phyloP scores from a whole-genome alignment of 192 early-diverging fungal genomes.

The Cetraspora pellucida region DNA sequence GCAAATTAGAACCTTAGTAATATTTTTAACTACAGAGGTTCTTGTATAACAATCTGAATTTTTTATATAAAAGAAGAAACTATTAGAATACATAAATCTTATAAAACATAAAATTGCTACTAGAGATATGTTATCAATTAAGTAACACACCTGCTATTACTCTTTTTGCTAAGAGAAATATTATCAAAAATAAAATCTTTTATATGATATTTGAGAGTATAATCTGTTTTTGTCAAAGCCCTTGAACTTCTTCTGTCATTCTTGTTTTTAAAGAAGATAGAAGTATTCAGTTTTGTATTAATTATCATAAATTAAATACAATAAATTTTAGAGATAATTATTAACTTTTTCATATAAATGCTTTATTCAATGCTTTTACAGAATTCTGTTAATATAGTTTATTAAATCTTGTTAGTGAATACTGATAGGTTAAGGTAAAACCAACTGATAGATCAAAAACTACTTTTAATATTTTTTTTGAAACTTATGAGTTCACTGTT shows the following conservation, averaged over 20 bases:
- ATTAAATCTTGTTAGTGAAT: slow-evolving; percentile 27
- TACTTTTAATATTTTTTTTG: slow-evolving; percentile 34
- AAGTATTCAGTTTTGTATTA: neutral
- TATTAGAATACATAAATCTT: no score
- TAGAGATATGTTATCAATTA: no score
- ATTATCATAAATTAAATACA: slow-evolving; percentile 35
- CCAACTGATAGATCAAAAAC: slow-evolving; percentile 9
- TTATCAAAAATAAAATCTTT: neutral
- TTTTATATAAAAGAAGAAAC: no score
- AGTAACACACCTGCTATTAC: no score
- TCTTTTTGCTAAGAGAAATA: neutral
- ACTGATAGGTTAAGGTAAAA: slow-evolving; percentile 29
- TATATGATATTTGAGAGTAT: neutral
- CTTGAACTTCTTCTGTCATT: slow-evolving; percentile 35
- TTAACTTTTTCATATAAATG: slow-evolving; percentile 43
- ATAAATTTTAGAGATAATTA: slow-evolving; percentile 41
- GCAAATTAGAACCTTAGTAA: no score
- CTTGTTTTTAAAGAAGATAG: slow-evolving; percentile 49
- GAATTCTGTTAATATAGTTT: slow-evolving; percentile 33
- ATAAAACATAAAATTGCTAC: no score
- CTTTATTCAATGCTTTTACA: slow-evolving; percentile 27
- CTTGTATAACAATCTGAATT: no score
- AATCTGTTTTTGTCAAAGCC: neutral
- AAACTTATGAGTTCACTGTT: slow-evolving; percentile 29
- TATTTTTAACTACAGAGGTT: no score